Conservation (phyloP, 2,329 filamentous ascomycete species). For the Eurotiales sp. region DNA sequence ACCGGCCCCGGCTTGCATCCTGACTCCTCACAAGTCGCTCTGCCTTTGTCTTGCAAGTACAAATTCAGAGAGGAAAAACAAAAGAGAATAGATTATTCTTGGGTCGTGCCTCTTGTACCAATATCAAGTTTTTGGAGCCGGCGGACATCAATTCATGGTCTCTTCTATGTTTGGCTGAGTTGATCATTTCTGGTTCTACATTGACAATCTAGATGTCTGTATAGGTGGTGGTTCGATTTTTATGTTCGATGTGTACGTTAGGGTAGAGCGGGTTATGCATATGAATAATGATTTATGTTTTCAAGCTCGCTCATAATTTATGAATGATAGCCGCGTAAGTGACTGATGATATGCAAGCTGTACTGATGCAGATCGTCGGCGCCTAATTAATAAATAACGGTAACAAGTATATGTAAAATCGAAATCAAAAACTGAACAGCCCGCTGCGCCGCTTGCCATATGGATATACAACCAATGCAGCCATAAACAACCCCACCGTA, state of each 20-base stretch:
- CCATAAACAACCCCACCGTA: constrained; percentile 50
- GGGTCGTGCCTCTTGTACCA: constrained; percentile 11
- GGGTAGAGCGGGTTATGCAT: neutral
- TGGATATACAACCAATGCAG: constrained; percentile 49
- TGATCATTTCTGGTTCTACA: constrained; percentile 7
- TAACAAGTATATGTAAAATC: neutral
- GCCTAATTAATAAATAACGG: neutral
- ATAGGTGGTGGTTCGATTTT: no score
- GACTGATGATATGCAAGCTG: neutral
- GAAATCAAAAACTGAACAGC: constrained; percentile 39
- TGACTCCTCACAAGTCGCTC: constrained; percentile 5
- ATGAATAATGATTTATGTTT: neutral
- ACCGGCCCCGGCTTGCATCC: constrained; percentile 1
- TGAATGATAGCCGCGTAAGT: neutral
- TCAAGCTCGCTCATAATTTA: neutral
- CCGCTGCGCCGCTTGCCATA: constrained; percentile 50
- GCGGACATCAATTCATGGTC: neutral
- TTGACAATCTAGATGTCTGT: no score
- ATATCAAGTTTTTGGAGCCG: neutral
- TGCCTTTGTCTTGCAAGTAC: neutral
- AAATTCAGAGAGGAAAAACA: constrained; percentile 5
- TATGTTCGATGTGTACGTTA: no score
- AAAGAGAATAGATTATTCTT: neutral
- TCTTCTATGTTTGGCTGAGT: neutral
- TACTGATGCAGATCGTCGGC: neutral